phyloP scores from a whole-genome alignment of 129 eudicot species.

The Flaveria robusta region DNA sequence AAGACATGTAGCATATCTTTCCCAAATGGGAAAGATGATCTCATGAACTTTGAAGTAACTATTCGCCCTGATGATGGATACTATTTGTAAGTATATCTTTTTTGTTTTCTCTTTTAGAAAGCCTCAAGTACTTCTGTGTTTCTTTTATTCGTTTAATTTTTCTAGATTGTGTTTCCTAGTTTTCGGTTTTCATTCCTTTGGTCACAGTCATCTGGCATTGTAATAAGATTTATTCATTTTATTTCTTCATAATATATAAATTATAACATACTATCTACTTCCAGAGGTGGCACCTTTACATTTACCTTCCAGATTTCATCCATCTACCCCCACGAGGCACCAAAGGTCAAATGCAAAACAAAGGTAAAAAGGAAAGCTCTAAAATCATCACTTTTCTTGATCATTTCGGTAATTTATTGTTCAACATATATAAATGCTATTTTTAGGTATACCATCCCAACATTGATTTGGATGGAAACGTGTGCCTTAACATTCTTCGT shows the following conservation, averaged over 20 bases:
- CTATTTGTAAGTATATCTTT: conserved; percentile 58
- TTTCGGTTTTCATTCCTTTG: conserved; percentile 2
- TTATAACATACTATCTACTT: conserved; percentile 20
- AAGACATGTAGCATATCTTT: conserved; percentile 71
- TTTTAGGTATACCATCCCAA: conserved; percentile 79
- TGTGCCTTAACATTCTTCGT: conserved; percentile 95
- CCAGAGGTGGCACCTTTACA: conserved; percentile 82
- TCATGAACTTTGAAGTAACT: conserved; percentile 94
- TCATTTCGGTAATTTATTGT: conserved; percentile 6
- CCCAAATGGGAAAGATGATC: conserved; percentile 85
- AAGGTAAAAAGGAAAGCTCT: conserved; percentile 43
- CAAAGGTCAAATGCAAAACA: conserved; percentile 99
- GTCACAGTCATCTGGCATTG: neutral
- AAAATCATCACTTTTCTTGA: neutral
- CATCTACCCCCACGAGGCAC: conserved; percentile 93
- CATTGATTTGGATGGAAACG: conserved; percentile 91
- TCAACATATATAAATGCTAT: neutral
- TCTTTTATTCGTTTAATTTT: neutral
- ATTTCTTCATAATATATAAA: neutral
- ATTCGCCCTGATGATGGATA: conserved; percentile 91
- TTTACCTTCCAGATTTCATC: conserved; percentile 84
- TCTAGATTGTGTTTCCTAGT: neutral
- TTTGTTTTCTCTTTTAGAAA: neutral
- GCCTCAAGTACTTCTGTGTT: neutral
- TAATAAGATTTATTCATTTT: neutral